These are phyloP conservation scores for Galerina sulciceps DNA, from an alignment of 768 basidiomycete species.

Conservation along the genomic window DNA sequence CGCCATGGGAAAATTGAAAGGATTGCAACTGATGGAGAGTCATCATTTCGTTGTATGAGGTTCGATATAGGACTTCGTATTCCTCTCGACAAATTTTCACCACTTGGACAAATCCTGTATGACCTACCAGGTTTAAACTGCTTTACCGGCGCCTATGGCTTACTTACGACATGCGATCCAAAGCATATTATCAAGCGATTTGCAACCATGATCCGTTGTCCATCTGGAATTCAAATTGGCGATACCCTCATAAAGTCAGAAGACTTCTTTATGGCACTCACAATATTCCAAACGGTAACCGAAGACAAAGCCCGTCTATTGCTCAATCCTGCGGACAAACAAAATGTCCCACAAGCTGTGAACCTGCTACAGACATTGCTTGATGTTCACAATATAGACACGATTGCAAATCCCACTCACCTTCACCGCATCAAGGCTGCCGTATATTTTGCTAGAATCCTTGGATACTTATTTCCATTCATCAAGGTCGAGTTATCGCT, in stretches of 20 bases:
- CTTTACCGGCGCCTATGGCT: conserved; percentile 16
- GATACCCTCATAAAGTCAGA: conserved; percentile 9
- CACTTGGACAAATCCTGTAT: conserved; percentile 16
- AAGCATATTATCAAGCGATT: conserved; percentile 34
- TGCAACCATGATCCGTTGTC: conserved; percentile 26
- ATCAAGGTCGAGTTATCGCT: conserved; percentile 25
- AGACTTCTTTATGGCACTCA: conserved; percentile 19
- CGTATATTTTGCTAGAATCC: conserved; percentile 14
- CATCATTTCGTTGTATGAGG: conserved; percentile 24
- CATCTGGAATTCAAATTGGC: conserved; percentile 18
- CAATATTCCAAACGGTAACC: conserved; percentile 13
- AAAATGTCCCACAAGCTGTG: conserved; percentile 31
- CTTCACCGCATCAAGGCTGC: conserved; percentile 7
- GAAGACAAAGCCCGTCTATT: conserved; percentile 6
- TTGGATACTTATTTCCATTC: conserved; percentile 27
- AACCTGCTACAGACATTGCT: conserved; percentile 20
- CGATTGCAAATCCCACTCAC: conserved; percentile 2
- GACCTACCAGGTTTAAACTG: conserved; percentile 25
- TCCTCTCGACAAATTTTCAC: conserved; percentile 6
- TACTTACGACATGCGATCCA: conserved; percentile 28
- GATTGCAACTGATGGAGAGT: conserved; percentile 32
- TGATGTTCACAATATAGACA: background rate
- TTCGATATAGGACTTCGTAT: conserved; percentile 19
- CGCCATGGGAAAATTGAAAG: conserved; percentile 24
- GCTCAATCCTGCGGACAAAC: conserved; percentile 33